Percentiles rank a stretch among this genome's conserved stretches.
These are phyloP conservation scores for Candolleomyces eurysporus DNA, from an alignment of 768 basidiomycete genomes.

Conservation along the genomic window DNA sequence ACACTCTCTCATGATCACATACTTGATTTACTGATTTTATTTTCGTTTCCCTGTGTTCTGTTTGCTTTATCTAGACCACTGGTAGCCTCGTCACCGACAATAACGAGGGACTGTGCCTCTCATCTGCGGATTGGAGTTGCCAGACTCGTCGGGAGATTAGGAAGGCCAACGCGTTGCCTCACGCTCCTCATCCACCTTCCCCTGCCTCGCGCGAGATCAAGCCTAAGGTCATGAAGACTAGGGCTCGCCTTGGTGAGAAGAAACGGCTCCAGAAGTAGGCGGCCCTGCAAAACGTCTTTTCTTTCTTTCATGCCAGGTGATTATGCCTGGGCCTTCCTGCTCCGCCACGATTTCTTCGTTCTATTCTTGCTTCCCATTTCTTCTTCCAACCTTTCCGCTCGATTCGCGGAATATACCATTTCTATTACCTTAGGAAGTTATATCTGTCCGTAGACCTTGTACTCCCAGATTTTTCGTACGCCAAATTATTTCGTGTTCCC, in stretches of 20 bases:
- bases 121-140: neutral
- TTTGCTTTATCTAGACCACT: neutral
- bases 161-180: neutral
- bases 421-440: neutral
- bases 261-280: neutral
- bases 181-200: neutral
- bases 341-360: neutral
- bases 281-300: neutral
- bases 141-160: neutral
- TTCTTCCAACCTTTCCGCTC: neutral
- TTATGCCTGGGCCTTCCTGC: neutral
- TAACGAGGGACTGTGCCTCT: constrained; percentile 5
- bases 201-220: constrained; percentile 3
- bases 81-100: neutral
- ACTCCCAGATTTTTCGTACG: neutral
- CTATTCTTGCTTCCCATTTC: neutral
- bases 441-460: neutral
- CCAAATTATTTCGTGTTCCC: neutral
- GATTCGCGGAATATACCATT: neutral
- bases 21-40: neutral
- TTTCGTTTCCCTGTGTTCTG: neutral
- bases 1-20: neutral
- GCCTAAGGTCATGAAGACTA: constrained; percentile 1
- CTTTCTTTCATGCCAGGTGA: neutral
- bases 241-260: constrained; percentile 8